Evolutionary conservation across 768 basidiomycete species (phyloP).

Genomic region (Russula brevipes): DNA sequence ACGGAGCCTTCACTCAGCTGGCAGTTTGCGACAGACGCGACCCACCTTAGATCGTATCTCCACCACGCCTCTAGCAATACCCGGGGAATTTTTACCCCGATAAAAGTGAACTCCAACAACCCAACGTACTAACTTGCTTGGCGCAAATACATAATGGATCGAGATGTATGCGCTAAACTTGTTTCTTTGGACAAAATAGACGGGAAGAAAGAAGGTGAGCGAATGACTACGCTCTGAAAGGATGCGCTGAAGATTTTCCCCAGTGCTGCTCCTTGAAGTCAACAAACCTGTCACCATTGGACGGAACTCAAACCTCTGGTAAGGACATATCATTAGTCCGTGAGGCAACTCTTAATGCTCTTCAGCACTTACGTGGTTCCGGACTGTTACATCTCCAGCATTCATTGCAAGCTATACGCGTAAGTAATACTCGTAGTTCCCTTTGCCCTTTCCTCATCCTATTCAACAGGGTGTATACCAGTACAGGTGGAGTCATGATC

Average conservation of each 20-base stretch:
- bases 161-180: slow-evolving; percentile 65
- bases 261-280: slow-evolving; percentile 57
- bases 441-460: background rate
- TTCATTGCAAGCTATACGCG: slow-evolving; percentile 82
- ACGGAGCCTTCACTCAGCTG: too few species aligned
- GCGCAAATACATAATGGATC: background rate
- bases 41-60: too few species aligned
- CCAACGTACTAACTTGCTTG: too few species aligned
- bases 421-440: slow-evolving; percentile 32
- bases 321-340: slow-evolving; percentile 10
- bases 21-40: too few species aligned
- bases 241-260: background rate
- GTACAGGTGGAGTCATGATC: slow-evolving; percentile 65
- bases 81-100: background rate
- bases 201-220: slow-evolving; percentile 63
- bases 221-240: background rate
- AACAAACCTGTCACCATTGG: slow-evolving; percentile 65
- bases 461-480: slow-evolving; percentile 54
- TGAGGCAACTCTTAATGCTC: background rate
- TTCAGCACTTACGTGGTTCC: slow-evolving; percentile 55
- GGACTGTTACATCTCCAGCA: slow-evolving; percentile 57
- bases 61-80: background rate
- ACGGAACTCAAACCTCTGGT: slow-evolving; percentile 68
- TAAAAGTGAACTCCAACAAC: too few species aligned
- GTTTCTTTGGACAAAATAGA: slow-evolving; percentile 46